Evolutionary conservation across 176 grass and related monocot species (phyloP), one percentile per base, ranked within the genome.

Genomic region (Aechmea fasciata): DNA sequence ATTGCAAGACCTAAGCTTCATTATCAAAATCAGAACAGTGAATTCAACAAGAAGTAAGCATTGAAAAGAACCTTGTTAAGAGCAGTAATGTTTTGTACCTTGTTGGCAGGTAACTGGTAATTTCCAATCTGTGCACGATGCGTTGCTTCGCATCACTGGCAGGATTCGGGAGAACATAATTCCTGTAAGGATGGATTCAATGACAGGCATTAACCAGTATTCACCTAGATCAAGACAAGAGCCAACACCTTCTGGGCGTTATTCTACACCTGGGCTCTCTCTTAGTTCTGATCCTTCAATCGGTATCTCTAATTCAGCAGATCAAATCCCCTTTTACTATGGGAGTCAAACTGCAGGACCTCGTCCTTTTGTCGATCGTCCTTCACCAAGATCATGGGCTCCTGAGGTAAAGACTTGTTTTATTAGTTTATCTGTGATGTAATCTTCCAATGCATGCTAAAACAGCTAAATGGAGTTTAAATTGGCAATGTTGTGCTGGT

Each of bases 91-190:
- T 66, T 26, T 86, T 24, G 55, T 51, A 50, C 69, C 11, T 52
- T 69, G 73, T 69, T 86, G 67, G 48, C 77, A 90, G 87, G 83
- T 86, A 69, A 86, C 80, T 24, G 83, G 87, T 75, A 81, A 74
- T 55, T 86, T 90, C 52, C 83, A 86, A 59, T 86, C 83, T 69
- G 82, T 90, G 67, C 83, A 86, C 12, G 83, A 90, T 81, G 87
- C 83, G 63, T 78, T 90, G 67, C 64, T 80, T 78, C 83, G 80
- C 57, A 86, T 90, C 55, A 83, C 83, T 62, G 68, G 83, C 69
- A 90, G 80, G 80, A 86, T 90, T 65, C 79, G 87, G 67, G 87
- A 90, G 18, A 61, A 73, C 53, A 75, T 86, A 53, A 72, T 90
- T 74, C 83, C 77, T 26, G 6, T 61, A 7, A 90, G 79, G 69